Conservation (phyloP, 192 early-diverging fungal genomes). For the Linnemannia elongata region DNA sequence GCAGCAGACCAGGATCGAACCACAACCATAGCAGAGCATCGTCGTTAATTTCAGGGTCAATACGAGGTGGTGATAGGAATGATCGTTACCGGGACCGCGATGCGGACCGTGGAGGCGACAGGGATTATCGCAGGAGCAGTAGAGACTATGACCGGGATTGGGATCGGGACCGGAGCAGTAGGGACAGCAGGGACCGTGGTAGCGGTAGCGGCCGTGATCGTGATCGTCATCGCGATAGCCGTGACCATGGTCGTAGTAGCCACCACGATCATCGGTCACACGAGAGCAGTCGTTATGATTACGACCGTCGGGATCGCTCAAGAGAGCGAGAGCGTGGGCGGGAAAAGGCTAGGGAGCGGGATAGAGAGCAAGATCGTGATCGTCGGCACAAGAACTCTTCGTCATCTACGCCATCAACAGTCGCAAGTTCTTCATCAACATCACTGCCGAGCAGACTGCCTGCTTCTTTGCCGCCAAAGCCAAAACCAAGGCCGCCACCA, state of each 20-base stretch:
- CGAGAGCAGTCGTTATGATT: background rate
- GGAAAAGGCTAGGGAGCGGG: background rate
- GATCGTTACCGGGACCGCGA: constrained; percentile 11
- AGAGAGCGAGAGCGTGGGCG: constrained; percentile 19
- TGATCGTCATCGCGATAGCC: background rate
- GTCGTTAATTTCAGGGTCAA: background rate
- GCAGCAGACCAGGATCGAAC: background rate
- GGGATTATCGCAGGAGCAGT: background rate
- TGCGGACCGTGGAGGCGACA: background rate
- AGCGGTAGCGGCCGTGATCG: background rate
- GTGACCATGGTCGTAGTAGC: background rate
- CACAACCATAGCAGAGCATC: background rate
- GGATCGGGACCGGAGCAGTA: constrained; percentile 11
- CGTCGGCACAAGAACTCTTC: background rate
- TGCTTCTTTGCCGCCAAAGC: background rate
- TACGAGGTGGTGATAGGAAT: background rate
- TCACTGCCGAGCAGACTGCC: background rate
- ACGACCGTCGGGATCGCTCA: background rate
- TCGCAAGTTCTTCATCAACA: background rate
- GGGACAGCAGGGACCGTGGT: background rate
- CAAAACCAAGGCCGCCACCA: background rate
- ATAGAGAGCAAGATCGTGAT: background rate
- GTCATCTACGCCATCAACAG: background rate
- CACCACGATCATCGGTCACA: background rate
- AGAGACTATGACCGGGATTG: constrained; percentile 19